phyloP scores from a whole-genome alignment of 2,329 filamentous ascomycete species.

The Nemania serpens region DNA sequence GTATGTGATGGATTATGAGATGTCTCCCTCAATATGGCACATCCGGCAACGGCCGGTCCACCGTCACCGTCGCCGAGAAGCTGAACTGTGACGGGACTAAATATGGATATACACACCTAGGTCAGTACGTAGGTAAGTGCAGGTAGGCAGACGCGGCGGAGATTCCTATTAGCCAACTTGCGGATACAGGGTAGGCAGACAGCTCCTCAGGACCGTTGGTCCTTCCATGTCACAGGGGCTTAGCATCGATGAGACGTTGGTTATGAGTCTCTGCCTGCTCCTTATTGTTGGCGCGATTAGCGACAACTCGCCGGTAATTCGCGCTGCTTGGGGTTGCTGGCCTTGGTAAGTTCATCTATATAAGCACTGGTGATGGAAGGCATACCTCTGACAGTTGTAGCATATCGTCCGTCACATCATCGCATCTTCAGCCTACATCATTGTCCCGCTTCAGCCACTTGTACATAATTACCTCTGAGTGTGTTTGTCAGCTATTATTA shows the following conservation, averaged over 20 bases:
- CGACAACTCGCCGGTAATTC: neutral
- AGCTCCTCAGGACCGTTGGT: neutral
- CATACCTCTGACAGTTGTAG: neutral
- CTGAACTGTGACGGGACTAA: slow-evolving; percentile 21
- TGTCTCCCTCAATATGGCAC: neutral
- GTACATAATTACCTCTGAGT: neutral
- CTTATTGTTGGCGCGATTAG: too few relatives aligned
- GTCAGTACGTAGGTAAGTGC: slow-evolving; percentile 12
- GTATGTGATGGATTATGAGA: neutral
- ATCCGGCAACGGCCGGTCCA: slow-evolving; percentile 17
- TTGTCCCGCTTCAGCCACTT: neutral
- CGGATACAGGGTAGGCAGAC: slow-evolving; percentile 18
- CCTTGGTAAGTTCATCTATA: neutral
- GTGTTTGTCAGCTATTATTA: neutral
- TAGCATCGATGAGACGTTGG: neutral
- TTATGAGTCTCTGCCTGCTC: too few relatives aligned
- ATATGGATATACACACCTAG: slow-evolving; percentile 3
- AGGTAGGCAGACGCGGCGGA: slow-evolving; percentile 18
- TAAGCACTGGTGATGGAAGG: slow-evolving; percentile 3
- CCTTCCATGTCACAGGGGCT: slow-evolving; percentile 3
- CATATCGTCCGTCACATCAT: neutral
- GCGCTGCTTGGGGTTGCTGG: neutral
- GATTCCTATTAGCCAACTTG: slow-evolving; percentile 17
- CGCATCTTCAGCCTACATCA: neutral
- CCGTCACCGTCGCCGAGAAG: slow-evolving; percentile 14